Evolutionary conservation across 129 eudicot species (phyloP), one percentile per base, ranked within the genome.

Genomic region (Centella asiatica): DNA sequence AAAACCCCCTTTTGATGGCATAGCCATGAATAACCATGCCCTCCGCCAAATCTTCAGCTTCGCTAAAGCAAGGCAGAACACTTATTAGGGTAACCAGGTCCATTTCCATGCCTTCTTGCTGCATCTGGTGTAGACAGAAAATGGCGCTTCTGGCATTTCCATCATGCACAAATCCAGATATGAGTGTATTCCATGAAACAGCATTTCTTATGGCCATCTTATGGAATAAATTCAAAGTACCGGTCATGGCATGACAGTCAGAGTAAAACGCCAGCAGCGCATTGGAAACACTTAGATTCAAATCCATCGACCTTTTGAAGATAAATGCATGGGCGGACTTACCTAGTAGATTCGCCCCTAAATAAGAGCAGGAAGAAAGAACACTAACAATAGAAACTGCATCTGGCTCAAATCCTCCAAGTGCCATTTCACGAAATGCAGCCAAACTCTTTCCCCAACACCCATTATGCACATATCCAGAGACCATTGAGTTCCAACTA

Each of bases 171-270:
- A 80, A 84, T 59, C 81, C 80, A 17, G 81, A 71, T 60, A 84
- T 70, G 69, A 84, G 7, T 5, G 79, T 80, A 61, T 84, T 84
- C 92, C 92, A 84, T 22, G 86, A 74, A 36, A 77, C 62, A 40
- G 47, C 48, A 66, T 74, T 62, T 65, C n/a, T 72, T n/a, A 17
- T 9, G 12, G n/a, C 60, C 80, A 79, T 76, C 48, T 55, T 51
- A 23, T 69, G 19, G 18, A 83, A 83, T 63, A 83, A 22, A 26
- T 40, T 47, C 46, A 68, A 49, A 28, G 92, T 61, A 44, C 57
- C 64, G 17, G 34, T 51, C 57, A 71, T 45, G 31, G 65, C 54
- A 19, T 26, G 39, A 34, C 77, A 74, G 39, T 62, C 62, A 0
- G 72, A 74, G 54, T 84, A 84, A 66, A 84, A 84, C 49, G 78